phyloP scores from a whole-genome alignment of 2,329 filamentous ascomycete genomes.

The Thermoascus crustaceus region DNA sequence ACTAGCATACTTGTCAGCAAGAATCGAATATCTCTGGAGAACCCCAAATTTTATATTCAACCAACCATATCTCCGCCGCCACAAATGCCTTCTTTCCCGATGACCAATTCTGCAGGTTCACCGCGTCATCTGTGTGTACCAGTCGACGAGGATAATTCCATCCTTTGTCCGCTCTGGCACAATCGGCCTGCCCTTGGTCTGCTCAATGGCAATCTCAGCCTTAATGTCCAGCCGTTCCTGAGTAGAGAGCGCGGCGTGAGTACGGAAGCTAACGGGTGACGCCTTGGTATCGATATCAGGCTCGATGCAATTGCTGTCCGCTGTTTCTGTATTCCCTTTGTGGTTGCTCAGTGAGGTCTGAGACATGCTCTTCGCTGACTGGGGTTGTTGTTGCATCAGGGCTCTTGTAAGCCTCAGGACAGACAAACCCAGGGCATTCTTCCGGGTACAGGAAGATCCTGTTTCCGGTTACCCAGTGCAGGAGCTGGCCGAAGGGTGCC shows the following conservation, averaged over 20 bases:
- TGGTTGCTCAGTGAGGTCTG: constrained; percentile 1
- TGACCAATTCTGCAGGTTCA: constrained; percentile 21
- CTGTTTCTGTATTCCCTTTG: not conserved
- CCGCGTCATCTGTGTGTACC: constrained; percentile 22
- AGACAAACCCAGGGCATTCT: constrained; percentile 25
- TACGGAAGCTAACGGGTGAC: not conserved
- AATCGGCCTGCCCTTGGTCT: constrained; percentile 22
- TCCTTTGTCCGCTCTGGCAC: constrained; percentile 25
- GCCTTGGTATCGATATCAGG: not conserved
- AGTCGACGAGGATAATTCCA: constrained; percentile 27
- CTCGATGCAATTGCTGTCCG: too few species aligned
- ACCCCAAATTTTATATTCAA: too few species aligned
- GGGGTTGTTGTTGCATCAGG: not conserved
- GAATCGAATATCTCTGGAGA: constrained; percentile 22
- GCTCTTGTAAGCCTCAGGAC: constrained; percentile 15
- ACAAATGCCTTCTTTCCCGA: constrained; percentile 13
- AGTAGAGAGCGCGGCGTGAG: constrained; percentile 14
- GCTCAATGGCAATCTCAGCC: too few species aligned
- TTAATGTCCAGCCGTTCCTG: constrained; percentile 24
- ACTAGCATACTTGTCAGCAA: constrained; percentile 50
- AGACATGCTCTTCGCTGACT: not conserved
- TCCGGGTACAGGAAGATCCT: constrained; percentile 40
- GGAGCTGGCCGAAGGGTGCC: constrained; percentile 39
- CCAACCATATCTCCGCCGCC: constrained; percentile 15
- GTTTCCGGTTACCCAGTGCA: constrained; percentile 37